A percentile compares a stretch with the other conserved stretches of the same genome.
Conservation (phyloP, 495 filamentous ascomycete species). For the Penicillium canariense region DNA sequence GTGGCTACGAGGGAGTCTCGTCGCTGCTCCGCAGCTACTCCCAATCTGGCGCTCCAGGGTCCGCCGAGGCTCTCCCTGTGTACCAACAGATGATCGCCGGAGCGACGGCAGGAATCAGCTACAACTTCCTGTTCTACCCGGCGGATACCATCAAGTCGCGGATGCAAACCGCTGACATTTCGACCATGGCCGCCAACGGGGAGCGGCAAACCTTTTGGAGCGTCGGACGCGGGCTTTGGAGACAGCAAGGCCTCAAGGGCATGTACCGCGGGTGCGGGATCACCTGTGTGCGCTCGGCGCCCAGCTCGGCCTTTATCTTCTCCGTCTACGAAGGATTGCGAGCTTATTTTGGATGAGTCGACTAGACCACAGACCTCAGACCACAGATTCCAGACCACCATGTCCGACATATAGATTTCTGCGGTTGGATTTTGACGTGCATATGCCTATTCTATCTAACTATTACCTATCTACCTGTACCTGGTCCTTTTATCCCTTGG, state of each 20-base stretch:
- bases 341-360: constrained; percentile 52
- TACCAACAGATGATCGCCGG: constrained; percentile 82
- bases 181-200: constrained; percentile 24
- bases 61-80: constrained; percentile 38
- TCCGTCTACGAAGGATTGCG: constrained; percentile 85
- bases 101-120: constrained; percentile 87
- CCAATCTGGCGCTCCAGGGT: constrained; percentile 6
- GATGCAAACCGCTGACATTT: constrained; percentile 85
- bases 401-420: constrained; percentile 2
- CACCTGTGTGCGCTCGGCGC: constrained; percentile 80
- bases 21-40: constrained; percentile 57
- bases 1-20: constrained; percentile 78
- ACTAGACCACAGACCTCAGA: too few species aligned
- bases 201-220: constrained; percentile 62
- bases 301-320: constrained; percentile 97
- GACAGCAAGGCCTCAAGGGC: constrained; percentile 73
- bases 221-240: constrained; percentile 70
- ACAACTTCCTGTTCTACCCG: constrained; percentile 96
- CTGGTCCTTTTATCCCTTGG: not conserved
- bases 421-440: not conserved
- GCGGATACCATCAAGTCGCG: constrained; percentile 95
- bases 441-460: too few species aligned
- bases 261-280: constrained; percentile 95
- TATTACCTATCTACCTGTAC: not conserved
- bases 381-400: too few species aligned